Evolutionary conservation across 768 basidiomycete genomes (phyloP).

Genomic region (Xerocomellus intermedius): DNA sequence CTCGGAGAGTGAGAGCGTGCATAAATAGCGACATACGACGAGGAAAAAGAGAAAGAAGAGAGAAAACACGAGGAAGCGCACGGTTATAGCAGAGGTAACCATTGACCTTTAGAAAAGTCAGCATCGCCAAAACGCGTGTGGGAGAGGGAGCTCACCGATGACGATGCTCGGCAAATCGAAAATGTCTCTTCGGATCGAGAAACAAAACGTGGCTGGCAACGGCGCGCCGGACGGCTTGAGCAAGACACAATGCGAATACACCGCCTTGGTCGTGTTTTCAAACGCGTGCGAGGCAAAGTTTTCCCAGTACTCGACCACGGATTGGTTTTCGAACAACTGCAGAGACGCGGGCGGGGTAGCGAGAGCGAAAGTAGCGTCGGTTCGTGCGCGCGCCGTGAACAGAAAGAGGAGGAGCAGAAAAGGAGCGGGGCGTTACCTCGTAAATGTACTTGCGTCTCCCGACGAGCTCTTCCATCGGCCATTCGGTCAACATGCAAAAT

Average conservation of each 20-base stretch:
- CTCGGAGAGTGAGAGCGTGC: too few relatives aligned
- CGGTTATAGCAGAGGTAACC: conserved; percentile 72
- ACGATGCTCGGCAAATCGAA: conserved; percentile 89
- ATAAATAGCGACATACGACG: too few relatives aligned
- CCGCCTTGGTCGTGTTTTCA: conserved; percentile 94
- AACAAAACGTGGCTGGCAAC: conserved; percentile 91
- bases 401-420: too few relatives aligned
- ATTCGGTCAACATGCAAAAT: conserved; percentile 92
- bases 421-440: conserved; percentile 35
- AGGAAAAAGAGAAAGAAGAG: background rate
- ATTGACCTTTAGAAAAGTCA: conserved; percentile 69
- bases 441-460: conserved; percentile 50
- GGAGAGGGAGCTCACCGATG: conserved; percentile 69
- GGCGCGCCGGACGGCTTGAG: conserved; percentile 83
- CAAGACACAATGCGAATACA: conserved; percentile 89
- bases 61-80: background rate
- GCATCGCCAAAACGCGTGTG: too few relatives aligned
- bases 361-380: background rate
- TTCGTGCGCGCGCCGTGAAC: conserved; percentile 12
- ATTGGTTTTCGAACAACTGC: conserved; percentile 92
- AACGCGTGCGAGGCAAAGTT: conserved; percentile 97
- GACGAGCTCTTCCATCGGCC: conserved; percentile 81
- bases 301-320: conserved; percentile 95
- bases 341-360: background rate
- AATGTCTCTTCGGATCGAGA: conserved; percentile 90